Percentiles rank a stretch among this genome's conserved stretches.
Evolutionary conservation across 2,329 filamentous ascomycete species (phyloP).

Genomic region (Cryoendolithus antarcticus): DNA sequence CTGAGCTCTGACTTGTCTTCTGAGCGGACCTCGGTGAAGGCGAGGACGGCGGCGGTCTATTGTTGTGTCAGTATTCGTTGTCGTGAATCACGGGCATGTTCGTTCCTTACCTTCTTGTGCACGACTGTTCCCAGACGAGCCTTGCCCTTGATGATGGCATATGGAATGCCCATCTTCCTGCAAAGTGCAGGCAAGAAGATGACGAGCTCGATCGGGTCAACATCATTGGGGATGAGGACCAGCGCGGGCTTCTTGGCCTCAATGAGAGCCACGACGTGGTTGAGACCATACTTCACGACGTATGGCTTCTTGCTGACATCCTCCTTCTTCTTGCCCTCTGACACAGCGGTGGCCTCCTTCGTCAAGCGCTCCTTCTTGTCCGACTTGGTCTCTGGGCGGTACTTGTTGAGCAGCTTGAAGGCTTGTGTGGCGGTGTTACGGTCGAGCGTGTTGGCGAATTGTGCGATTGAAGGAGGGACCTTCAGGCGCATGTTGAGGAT

Average conservation of each 20-base stretch:
- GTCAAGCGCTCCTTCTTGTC: constrained; percentile 99
- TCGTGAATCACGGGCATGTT: not conserved
- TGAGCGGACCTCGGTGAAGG: constrained; percentile 87
- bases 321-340: constrained; percentile 99
- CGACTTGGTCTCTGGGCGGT: constrained; percentile 95
- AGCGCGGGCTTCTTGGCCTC: constrained; percentile 99
- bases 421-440: constrained; percentile 92
- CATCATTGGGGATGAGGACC: constrained; percentile 97
- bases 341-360: constrained; percentile 94
- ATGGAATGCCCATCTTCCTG: constrained; percentile 99
- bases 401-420: constrained; percentile 99
- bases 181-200: constrained; percentile 98
- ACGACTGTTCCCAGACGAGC: constrained; percentile 96
- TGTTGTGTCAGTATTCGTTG: constrained; percentile 29
- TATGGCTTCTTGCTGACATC: constrained; percentile 99
- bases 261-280: constrained; percentile 94
- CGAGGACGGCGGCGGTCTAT: constrained; percentile 91
- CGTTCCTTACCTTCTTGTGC: constrained; percentile 77
- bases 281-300: constrained; percentile 97
- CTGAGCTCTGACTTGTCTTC: constrained; percentile 98
- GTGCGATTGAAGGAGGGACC: constrained; percentile 91
- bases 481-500: constrained; percentile 97
- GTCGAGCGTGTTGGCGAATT: constrained; percentile 96
- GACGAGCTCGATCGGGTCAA: constrained; percentile 98
- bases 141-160: constrained; percentile 99